Percentiles rank a stretch among this genome's conserved stretches.
phyloP scores from a whole-genome alignment of 2,329 filamentous ascomycete species.

The Fusarium zealandicum region DNA sequence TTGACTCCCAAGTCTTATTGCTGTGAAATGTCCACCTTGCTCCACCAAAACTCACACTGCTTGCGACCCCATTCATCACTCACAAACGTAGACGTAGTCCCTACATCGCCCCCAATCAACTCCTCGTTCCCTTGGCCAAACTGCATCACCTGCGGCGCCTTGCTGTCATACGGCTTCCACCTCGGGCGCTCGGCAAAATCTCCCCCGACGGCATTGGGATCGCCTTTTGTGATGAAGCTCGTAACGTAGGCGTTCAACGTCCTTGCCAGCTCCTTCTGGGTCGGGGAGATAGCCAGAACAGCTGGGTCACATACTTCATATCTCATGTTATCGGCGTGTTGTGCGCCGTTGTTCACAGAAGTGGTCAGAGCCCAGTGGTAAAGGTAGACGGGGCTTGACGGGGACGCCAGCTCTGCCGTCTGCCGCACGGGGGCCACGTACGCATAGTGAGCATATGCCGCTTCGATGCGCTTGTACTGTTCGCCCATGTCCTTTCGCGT shows the following conservation, averaged over 20 bases:
- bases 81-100: conserved; percentile 49
- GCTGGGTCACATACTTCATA: conserved; percentile 54
- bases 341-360: conserved; percentile 53
- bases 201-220: conserved; percentile 49
- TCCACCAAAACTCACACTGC: conserved; percentile 58
- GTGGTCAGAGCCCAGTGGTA: conserved; percentile 55
- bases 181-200: conserved; percentile 38
- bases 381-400: conserved; percentile 30
- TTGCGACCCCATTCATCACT: conserved; percentile 52
- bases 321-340: conserved; percentile 56
- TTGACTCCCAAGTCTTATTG: conserved; percentile 34
- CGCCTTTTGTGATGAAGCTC: conserved; percentile 56
- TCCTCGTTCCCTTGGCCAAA: conserved; percentile 57
- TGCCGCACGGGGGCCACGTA: conserved; percentile 61
- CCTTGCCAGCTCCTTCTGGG: conserved; percentile 52
- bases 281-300: conserved; percentile 45
- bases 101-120: conserved; percentile 51
- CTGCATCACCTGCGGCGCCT: conserved; percentile 47
- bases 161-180: conserved; percentile 47
- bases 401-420: conserved; percentile 47
- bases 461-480: conserved; percentile 62
- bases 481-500: conserved; percentile 51
- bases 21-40: conserved; percentile 49
- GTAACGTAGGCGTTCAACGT: conserved; percentile 56
- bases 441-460: conserved; percentile 62